These are phyloP conservation scores for Suhomyces pyralidae DNA, from an alignment of 805 yeast genomes.

Conservation along the genomic window DNA sequence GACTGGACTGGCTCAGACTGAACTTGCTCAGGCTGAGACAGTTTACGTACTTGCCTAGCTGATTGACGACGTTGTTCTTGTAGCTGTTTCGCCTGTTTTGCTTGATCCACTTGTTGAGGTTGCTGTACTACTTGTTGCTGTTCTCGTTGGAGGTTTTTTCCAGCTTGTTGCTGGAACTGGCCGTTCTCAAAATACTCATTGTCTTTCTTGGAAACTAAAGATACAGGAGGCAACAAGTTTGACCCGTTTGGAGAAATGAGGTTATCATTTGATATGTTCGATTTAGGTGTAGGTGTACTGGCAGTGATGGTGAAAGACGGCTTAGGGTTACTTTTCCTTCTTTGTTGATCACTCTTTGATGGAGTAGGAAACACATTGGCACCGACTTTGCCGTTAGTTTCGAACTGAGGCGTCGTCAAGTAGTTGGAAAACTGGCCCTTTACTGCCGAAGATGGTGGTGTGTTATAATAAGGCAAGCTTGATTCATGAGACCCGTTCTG, in stretches of 20 bases:
- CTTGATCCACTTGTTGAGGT: too few relatives aligned
- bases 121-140: too few relatives aligned
- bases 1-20: background rate
- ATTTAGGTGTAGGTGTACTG: conserved; percentile 3
- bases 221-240: conserved; percentile 16
- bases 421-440: conserved; percentile 10
- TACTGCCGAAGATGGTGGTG: conserved; percentile 20
- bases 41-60: background rate
- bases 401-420: conserved; percentile 10
- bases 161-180: conserved; percentile 2
- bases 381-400: conserved; percentile 1
- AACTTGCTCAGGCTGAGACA: background rate
- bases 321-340: background rate
- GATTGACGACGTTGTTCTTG: background rate
- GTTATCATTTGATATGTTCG: too few relatives aligned
- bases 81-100: too few relatives aligned
- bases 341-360: conserved; percentile 1
- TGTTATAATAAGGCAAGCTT: conserved; percentile 10
- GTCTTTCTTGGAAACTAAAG: conserved; percentile 1
- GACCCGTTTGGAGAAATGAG: background rate
- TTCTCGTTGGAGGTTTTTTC: background rate
- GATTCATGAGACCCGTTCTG: background rate
- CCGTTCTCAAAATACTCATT: background rate
- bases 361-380: conserved; percentile 6
- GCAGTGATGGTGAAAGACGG: conserved; percentile 1